These are phyloP conservation scores for Trichophyton rubrum DNA, from an alignment of 2,329 filamentous ascomycete genomes.

Conservation along the genomic window DNA sequence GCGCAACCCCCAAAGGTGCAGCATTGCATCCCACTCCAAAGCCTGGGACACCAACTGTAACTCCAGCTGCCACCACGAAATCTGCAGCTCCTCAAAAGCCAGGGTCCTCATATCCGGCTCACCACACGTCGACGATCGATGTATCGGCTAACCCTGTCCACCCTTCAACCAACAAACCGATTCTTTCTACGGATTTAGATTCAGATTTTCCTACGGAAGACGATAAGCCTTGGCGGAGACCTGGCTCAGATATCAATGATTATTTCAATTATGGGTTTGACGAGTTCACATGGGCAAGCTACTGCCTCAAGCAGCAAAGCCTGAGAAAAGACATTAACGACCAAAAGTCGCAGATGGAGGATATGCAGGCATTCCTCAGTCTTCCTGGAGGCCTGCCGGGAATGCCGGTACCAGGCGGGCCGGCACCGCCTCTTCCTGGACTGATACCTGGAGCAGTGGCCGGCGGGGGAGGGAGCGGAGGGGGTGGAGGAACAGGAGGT, in stretches of 20 bases:
- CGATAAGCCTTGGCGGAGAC: constrained; percentile 89
- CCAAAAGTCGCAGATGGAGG: constrained; percentile 59
- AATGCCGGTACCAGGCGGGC: constrained; percentile 32
- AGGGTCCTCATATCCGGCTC: constrained; percentile 53
- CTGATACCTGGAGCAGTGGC: constrained; percentile 16
- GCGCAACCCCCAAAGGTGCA: constrained; percentile 20
- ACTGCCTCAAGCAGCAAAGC: constrained; percentile 75
- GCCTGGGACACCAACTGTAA: constrained; percentile 22
- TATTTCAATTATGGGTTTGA: constrained; percentile 99
- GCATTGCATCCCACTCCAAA: constrained; percentile 21
- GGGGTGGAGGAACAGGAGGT: background rate
- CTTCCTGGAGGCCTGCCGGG: constrained; percentile 36
- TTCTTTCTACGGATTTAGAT: constrained; percentile 67
- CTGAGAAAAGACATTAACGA: constrained; percentile 65
- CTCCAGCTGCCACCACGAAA: constrained; percentile 23
- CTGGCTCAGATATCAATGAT: constrained; percentile 86
- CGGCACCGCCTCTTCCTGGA: constrained; percentile 18
- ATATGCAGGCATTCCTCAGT: constrained; percentile 49
- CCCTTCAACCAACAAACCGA: constrained; percentile 61
- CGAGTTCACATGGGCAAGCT: constrained; percentile 94
- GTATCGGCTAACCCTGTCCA: constrained; percentile 72
- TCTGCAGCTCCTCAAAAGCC: constrained; percentile 36
- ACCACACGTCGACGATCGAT: constrained; percentile 68
- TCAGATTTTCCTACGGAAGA: constrained; percentile 56
- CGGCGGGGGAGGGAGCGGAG: constrained; percentile 5